Conservation (phyloP, 768 basidiomycete species). For the Amyloporia xantha region DNA sequence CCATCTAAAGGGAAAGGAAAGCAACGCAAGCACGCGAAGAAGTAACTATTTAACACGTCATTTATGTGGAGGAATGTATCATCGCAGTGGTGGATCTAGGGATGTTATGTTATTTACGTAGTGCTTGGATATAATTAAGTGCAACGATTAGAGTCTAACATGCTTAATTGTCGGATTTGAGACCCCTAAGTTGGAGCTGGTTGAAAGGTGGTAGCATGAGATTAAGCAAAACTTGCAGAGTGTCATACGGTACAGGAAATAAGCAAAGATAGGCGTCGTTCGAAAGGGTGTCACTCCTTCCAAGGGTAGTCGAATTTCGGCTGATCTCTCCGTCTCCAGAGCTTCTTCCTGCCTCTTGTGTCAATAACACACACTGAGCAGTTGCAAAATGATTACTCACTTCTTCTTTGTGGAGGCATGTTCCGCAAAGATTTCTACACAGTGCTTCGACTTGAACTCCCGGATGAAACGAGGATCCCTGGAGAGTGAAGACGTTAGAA, state of each 20-base stretch:
- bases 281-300: constrained; percentile 59
- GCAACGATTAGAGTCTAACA: too few relatives aligned
- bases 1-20: constrained; percentile 21
- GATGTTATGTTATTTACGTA: background rate
- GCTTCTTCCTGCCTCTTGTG: constrained; percentile 60
- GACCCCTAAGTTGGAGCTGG: too few relatives aligned
- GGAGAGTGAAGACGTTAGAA: background rate
- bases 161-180: too few relatives aligned
- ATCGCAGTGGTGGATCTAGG: too few relatives aligned
- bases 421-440: constrained; percentile 81
- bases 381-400: constrained; percentile 47
- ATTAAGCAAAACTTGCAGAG: too few relatives aligned
- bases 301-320: constrained; percentile 85
- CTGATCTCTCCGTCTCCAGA: constrained; percentile 85
- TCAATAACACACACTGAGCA: background rate
- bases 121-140: too few relatives aligned
- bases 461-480: constrained; percentile 97
- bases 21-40: constrained; percentile 29
- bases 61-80: constrained; percentile 8
- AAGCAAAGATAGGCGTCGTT: too few relatives aligned
- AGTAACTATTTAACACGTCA: constrained; percentile 15
- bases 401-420: constrained; percentile 84
- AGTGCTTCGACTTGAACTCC: constrained; percentile 81
- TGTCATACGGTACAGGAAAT: too few relatives aligned
- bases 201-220: too few relatives aligned